Conservation (phyloP, 495 filamentous ascomycete species). For the Penicillium canariense region DNA sequence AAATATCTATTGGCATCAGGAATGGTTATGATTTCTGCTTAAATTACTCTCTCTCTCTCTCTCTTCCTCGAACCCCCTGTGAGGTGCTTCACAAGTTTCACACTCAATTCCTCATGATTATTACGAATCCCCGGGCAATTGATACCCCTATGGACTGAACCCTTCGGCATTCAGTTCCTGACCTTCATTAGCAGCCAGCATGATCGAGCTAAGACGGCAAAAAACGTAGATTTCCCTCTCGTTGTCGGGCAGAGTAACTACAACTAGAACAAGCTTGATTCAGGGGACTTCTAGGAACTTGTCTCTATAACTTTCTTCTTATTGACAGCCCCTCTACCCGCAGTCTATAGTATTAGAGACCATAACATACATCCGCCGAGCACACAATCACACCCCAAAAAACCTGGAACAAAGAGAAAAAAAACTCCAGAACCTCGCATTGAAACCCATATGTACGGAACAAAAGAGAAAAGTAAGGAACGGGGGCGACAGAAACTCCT, state of each 20-base stretch:
- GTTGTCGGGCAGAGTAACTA: too few species aligned
- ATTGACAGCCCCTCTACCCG: not conserved
- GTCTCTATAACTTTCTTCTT: not conserved
- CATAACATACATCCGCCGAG: not conserved
- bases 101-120: not conserved
- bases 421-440: slow-evolving; percentile 17
- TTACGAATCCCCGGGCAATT: too few species aligned
- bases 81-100: not conserved
- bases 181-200: too few species aligned
- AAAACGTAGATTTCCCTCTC: too few species aligned
- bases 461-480: slow-evolving; percentile 23
- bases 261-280: too few species aligned
- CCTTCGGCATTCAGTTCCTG: too few species aligned
- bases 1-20: slow-evolving; percentile 49
- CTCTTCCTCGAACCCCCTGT: too few species aligned
- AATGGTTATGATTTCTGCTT: slow-evolving; percentile 35
- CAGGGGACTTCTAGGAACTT: not conserved
- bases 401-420: slow-evolving; percentile 7
- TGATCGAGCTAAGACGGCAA: too few species aligned
- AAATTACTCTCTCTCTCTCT: slow-evolving; percentile 4
- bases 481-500: slow-evolving; percentile 10
- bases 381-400: not conserved
- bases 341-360: slow-evolving; percentile 4
- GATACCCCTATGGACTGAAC: too few species aligned
- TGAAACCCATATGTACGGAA: slow-evolving; percentile 33